phyloP scores from a whole-genome alignment of 2,329 filamentous ascomycete species.

The Botrytis deweyae region DNA sequence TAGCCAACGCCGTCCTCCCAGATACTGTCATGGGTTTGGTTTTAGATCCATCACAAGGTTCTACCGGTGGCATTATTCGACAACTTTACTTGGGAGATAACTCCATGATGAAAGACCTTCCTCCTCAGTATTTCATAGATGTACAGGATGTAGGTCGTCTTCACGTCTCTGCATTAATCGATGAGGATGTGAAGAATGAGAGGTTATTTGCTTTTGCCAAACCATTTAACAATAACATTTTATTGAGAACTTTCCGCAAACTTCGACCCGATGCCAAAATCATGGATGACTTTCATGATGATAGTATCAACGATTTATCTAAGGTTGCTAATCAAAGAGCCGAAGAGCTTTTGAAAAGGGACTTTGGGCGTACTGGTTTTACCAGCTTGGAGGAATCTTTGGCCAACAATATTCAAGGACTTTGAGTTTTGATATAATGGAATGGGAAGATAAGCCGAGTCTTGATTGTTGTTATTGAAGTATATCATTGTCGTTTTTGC shows the following conservation, averaged over 20 bases:
- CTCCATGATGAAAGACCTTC: not conserved
- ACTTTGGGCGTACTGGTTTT: slow-evolving; percentile 21
- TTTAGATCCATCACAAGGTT: slow-evolving; percentile 24
- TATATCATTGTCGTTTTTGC: not conserved
- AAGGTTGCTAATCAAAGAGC: slow-evolving; percentile 29
- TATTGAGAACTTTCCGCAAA: slow-evolving; percentile 32
- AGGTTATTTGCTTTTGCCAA: slow-evolving; percentile 37
- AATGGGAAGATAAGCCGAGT: not conserved
- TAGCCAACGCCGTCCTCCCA: slow-evolving; percentile 35
- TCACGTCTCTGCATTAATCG: slow-evolving; percentile 37
- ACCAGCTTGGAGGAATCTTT: slow-evolving; percentile 19
- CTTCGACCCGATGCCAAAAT: slow-evolving; percentile 33
- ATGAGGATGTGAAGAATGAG: slow-evolving; percentile 33
- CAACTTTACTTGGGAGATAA: slow-evolving; percentile 32
- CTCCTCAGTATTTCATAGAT: slow-evolving; percentile 39
- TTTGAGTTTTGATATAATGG: not conserved
- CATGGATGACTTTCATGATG: slow-evolving; percentile 29
- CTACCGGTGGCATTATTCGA: slow-evolving; percentile 30
- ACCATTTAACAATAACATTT: slow-evolving; percentile 25
- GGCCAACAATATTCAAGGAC: slow-evolving; percentile 12
- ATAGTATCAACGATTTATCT: slow-evolving; percentile 28
- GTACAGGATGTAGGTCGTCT: slow-evolving; percentile 38
- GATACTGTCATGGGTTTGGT: slow-evolving; percentile 26
- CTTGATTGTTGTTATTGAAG: too few relatives aligned
- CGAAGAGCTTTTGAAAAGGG: slow-evolving; percentile 27